phyloP scores from a whole-genome alignment of 352 stramenopile species.

The Globisporangium splendens region DNA sequence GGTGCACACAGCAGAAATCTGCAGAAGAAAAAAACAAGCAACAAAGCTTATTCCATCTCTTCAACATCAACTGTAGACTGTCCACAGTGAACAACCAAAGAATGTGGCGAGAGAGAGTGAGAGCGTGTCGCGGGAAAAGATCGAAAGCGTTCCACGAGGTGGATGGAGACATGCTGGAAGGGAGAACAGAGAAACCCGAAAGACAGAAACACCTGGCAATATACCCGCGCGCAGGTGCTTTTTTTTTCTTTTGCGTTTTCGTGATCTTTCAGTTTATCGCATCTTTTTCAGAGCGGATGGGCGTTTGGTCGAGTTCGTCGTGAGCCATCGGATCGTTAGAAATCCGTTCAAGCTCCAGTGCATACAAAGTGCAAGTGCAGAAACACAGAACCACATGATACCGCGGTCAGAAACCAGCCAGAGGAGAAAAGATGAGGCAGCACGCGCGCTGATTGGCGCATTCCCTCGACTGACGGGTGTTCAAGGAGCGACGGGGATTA shows the following conservation, averaged over 20 bases:
- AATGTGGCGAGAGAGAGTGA: background rate
- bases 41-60: no score
- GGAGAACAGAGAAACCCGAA: no score
- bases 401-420: slow-evolving; percentile 3
- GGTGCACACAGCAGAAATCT: no score
- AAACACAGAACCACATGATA: slow-evolving; percentile 9
- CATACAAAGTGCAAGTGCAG: background rate
- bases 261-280: no score
- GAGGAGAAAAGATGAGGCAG: slow-evolving; percentile 23
- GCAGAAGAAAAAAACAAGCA: no score
- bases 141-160: no score
- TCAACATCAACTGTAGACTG: no score
- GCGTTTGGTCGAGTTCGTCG: background rate
- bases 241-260: no score
- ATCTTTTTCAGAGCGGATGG: background rate
- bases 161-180: no score
- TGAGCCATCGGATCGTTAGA: background rate
- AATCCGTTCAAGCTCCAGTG: background rate
- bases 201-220: no score
- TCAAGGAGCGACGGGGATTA: slow-evolving; percentile 2
- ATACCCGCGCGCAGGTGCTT: no score
- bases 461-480: background rate
- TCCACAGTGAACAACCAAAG: background rate
- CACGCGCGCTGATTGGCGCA: slow-evolving; percentile 18
- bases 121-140: no score